Conservation (phyloP, 139 green algal species). For the Diplosphaera chodatii region DNA sequence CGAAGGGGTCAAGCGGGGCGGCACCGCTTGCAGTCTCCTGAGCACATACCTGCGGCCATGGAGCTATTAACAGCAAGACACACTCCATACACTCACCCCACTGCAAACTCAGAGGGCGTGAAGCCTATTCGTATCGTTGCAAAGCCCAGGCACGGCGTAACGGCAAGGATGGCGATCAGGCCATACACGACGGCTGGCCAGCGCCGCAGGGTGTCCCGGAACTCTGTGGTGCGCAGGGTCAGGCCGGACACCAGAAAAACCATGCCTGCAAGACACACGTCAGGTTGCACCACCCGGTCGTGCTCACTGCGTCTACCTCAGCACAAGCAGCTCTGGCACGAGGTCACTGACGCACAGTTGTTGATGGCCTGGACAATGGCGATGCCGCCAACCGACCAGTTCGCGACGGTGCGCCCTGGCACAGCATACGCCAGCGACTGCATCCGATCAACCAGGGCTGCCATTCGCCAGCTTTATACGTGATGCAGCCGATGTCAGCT, state of each 20-base stretch:
- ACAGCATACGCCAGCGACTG: neutral
- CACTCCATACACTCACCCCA: neutral
- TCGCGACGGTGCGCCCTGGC: neutral
- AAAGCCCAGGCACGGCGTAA: constrained; percentile 64
- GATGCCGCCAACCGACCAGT: neutral
- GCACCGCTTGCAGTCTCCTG: too few species aligned
- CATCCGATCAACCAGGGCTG: too few species aligned
- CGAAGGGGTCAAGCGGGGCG: too few species aligned
- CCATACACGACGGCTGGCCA: constrained; percentile 44
- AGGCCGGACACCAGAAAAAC: constrained; percentile 71
- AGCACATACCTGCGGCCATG: too few species aligned
- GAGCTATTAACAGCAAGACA: too few species aligned
- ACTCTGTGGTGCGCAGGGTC: constrained; percentile 59
- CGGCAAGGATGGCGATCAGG: constrained; percentile 50
- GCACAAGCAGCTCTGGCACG: too few species aligned
- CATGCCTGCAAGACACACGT: constrained; percentile 38
- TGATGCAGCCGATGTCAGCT: neutral
- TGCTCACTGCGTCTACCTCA: too few species aligned
- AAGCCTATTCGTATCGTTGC: constrained; percentile 40
- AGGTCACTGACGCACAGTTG: constrained; percentile 13
- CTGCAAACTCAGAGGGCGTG: constrained; percentile 51
- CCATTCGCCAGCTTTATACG: neutral
- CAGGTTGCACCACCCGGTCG: too few species aligned
- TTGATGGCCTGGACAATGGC: constrained; percentile 20
- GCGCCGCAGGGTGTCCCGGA: constrained; percentile 40